Conservation (phyloP, 2,329 filamentous ascomycete genomes). For the Chrysoporthe cubensis region DNA sequence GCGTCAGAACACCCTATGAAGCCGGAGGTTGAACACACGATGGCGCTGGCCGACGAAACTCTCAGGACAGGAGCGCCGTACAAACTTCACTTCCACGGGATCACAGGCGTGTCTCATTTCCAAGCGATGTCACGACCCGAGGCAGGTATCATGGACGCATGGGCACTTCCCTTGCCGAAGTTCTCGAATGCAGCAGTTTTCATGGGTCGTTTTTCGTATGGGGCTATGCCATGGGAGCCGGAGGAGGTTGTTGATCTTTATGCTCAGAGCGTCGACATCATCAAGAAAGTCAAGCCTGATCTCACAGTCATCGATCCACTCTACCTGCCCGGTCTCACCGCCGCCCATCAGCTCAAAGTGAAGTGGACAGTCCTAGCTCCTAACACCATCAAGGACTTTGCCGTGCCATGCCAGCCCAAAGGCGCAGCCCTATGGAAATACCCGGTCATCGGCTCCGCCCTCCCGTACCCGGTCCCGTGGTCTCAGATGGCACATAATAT, state of each 20-base stretch:
- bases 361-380: conserved; percentile 35
- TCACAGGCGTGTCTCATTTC: conserved; percentile 32
- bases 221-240: conserved; percentile 35
- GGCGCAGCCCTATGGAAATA: conserved; percentile 42
- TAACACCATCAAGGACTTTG: conserved; percentile 44
- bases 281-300: conserved; percentile 39
- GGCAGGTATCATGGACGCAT: conserved; percentile 25
- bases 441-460: conserved; percentile 49
- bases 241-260: conserved; percentile 39
- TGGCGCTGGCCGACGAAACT: conserved; percentile 27
- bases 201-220: conserved; percentile 11
- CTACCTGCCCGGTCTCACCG: conserved; percentile 45
- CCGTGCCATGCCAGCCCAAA: conserved; percentile 44
- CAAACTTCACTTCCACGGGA: conserved; percentile 34
- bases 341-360: conserved; percentile 38
- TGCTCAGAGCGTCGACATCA: conserved; percentile 32
- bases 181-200: conserved; percentile 29
- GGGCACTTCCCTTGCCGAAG: conserved; percentile 12
- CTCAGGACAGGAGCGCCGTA: conserved; percentile 29
- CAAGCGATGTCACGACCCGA: conserved; percentile 29
- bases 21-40: conserved; percentile 29
- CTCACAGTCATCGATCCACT: conserved; percentile 40
- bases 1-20: conserved; percentile 38
- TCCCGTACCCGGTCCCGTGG: conserved; percentile 51
- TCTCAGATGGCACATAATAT: conserved; percentile 47